These are phyloP conservation scores for Lachancea fermentati DNA, from an alignment of 805 yeast genomes.

Conservation along the genomic window DNA sequence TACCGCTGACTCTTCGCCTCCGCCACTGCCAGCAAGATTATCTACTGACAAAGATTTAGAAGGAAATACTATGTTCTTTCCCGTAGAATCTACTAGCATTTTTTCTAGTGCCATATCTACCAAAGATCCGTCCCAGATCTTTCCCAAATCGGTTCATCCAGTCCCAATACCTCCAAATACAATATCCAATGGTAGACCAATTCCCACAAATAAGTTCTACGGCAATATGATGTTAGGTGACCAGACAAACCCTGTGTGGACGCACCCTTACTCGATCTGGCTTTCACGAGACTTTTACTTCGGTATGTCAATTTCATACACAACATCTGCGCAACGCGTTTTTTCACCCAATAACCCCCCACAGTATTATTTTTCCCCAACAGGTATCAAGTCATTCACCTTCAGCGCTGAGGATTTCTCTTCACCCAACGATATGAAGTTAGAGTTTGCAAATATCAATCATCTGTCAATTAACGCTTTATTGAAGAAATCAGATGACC, in stretches of 20 bases:
- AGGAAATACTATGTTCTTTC: background rate
- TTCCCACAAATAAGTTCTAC: slow-evolving; percentile 75
- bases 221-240: slow-evolving; percentile 63
- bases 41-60: background rate
- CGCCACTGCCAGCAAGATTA: slow-evolving; percentile 8
- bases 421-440: slow-evolving; percentile 16
- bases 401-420: slow-evolving; percentile 42
- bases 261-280: slow-evolving; percentile 80
- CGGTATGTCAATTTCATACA: slow-evolving; percentile 68
- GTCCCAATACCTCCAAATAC: slow-evolving; percentile 9
- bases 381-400: slow-evolving; percentile 55
- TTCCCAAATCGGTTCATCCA: slow-evolving; percentile 40
- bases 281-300: slow-evolving; percentile 43
- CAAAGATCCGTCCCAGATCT: slow-evolving; percentile 39
- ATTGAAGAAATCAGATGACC: slow-evolving; percentile 26
- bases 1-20: slow-evolving; percentile 14
- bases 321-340: slow-evolving; percentile 52
- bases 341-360: slow-evolving; percentile 57
- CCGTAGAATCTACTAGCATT: slow-evolving; percentile 6
- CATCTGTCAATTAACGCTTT: slow-evolving; percentile 34
- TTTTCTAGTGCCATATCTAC: slow-evolving; percentile 35
- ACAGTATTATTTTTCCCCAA: slow-evolving; percentile 63
- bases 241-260: slow-evolving; percentile 69
- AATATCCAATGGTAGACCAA: slow-evolving; percentile 34
- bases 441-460: slow-evolving; percentile 28